A percentile compares a stretch with the other conserved stretches of the same genome.
phyloP scores from a whole-genome alignment of 371 early-diverging fungal species.

The Amoeboaphelidium protococcarum region DNA sequence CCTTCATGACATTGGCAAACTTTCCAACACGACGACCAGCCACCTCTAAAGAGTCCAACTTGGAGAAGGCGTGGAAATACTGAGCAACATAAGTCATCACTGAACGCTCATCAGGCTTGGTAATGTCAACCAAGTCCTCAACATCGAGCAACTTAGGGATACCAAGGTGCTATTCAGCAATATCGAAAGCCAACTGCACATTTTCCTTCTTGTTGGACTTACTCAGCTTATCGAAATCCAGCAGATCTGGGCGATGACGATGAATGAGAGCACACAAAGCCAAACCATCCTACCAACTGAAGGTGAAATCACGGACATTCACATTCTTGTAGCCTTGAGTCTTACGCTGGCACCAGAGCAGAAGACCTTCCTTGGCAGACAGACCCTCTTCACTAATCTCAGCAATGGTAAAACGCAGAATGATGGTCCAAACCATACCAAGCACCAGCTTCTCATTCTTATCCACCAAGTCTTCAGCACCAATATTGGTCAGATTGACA shows the following conservation, averaged over 20 bases:
- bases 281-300: constrained; percentile 73
- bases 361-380: constrained; percentile 58
- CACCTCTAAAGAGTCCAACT: constrained; percentile 50
- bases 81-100: constrained; percentile 96
- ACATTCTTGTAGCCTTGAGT: constrained; percentile 61
- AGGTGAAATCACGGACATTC: constrained; percentile 55
- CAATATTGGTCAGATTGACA: constrained; percentile 68
- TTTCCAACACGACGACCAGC: constrained; percentile 75
- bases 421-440: constrained; percentile 94
- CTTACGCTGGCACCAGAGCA: constrained; percentile 88
- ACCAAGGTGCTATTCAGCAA: constrained; percentile 60
- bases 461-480: constrained; percentile 71
- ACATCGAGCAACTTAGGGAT: constrained; percentile 76
- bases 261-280: constrained; percentile 93
- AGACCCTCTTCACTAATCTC: constrained; percentile 81
- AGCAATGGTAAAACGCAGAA: constrained; percentile 77
- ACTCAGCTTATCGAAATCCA: constrained; percentile 62
- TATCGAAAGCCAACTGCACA: constrained; percentile 76
- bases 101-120: constrained; percentile 81
- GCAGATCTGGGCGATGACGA: constrained; percentile 59
- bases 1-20: constrained; percentile 57
- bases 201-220: constrained; percentile 54
- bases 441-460: constrained; percentile 76
- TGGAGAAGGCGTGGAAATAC: constrained; percentile 90
- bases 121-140: constrained; percentile 80